Base-by-base conservation (phyloP, 768 basidiomycete species). In the Amanita muscaria region DNA sequence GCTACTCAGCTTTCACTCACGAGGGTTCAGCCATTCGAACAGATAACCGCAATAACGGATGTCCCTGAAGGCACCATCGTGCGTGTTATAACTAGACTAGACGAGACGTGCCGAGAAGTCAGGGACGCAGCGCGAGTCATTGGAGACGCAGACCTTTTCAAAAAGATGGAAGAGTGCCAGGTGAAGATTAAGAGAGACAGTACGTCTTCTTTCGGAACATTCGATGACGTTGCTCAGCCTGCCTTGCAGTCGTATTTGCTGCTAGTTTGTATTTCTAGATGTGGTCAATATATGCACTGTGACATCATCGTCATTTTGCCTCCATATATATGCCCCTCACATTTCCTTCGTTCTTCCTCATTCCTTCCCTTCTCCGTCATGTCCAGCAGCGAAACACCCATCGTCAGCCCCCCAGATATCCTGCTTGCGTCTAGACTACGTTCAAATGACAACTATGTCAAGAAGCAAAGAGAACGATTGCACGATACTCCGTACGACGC, bases 31-130 rank as follows among this genome's bases (percentile, higher is more conserved):
- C 89, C 96, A 1, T 99, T 99, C 61, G 81, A 92, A 56, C 86
- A 98, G 60, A 94, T 99, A 53, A 90, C 89, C 1, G 64, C 75
- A 3, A 66, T 99, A 47, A 99, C 96, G 0, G 96, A 98, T 59
- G 86, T 96, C 11, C 80, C 89, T 4, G 96, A 99, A 61, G 96
- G 96, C 0, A 97, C 93, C 0, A 92, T 99, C 50, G 96, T 99
- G 11, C 79, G 96, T 36, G 87, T 89, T 44, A 97, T 99, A 57
- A 97, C 90, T 2, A 79, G 96, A 8, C 66, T 98, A 40, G 96
- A 99, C 57, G 94, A 98, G 65, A 94, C 92, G 0, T 98, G 96
- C 61, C 72, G 93, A 37, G 96, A 99, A 64, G 92, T 99, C 4
- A 65, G 94, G 54, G 96, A 99, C 62, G 94, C 94, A 2, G 96